phyloP scores from a whole-genome alignment of 345 rosid genomes.

The Citropsis articulata region DNA sequence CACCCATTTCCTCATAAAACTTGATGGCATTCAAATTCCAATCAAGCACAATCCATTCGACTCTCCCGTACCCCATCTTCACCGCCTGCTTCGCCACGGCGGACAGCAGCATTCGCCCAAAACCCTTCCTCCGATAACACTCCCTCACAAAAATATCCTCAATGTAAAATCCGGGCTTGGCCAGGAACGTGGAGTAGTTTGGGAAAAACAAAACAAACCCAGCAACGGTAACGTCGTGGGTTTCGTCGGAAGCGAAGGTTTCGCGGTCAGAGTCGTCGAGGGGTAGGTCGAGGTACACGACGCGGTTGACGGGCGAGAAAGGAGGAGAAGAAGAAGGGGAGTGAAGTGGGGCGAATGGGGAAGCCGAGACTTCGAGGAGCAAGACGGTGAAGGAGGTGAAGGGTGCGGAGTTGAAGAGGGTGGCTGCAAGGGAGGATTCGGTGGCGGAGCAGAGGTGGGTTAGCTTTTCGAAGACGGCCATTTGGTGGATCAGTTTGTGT shows the following conservation, averaged over 20 bases:
- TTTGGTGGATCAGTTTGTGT: slow-evolving; percentile 80
- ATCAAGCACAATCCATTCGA: slow-evolving; percentile 88
- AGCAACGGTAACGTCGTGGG: slow-evolving; percentile 44
- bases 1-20: slow-evolving; percentile 91
- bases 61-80: slow-evolving; percentile 85
- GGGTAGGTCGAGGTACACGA: slow-evolving; percentile 46
- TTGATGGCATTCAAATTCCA: slow-evolving; percentile 85
- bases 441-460: slow-evolving; percentile 72
- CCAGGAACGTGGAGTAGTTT: slow-evolving; percentile 62
- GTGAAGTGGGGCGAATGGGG: slow-evolving; percentile 31
- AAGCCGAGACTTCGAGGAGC: slow-evolving; percentile 68
- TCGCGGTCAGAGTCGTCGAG: slow-evolving; percentile 53
- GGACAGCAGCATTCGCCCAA: slow-evolving; percentile 66
- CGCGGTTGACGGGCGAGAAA: slow-evolving; percentile 39
- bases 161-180: slow-evolving; percentile 76
- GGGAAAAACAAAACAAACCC: slow-evolving; percentile 88
- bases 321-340: slow-evolving; percentile 16
- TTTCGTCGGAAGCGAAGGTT: slow-evolving; percentile 34
- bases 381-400: slow-evolving; percentile 79
- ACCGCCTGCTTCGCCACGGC: slow-evolving; percentile 89
- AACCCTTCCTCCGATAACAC: slow-evolving; percentile 72
- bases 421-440: slow-evolving; percentile 64
- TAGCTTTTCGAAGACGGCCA: slow-evolving; percentile 87
- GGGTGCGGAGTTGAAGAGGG: slow-evolving; percentile 73
- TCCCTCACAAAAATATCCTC: slow-evolving; percentile 87